phyloP scores from a whole-genome alignment of 768 basidiomycete genomes.

The Tylopilus vinaceipallidus region DNA sequence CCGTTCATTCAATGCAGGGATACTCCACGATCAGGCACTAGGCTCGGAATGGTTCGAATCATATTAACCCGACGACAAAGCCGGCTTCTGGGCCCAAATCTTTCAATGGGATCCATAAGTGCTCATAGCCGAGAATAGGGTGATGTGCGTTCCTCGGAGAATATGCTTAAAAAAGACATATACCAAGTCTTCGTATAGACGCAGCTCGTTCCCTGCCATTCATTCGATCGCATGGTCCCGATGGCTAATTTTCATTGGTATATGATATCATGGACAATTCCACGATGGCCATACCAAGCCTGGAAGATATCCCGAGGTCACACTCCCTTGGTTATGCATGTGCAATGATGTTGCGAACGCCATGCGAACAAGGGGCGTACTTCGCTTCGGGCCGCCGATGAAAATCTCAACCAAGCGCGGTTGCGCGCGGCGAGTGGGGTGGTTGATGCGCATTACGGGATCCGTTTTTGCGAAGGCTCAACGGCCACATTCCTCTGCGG shows the following conservation, averaged over 20 bases:
- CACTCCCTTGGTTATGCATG: background rate
- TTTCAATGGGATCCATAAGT: background rate
- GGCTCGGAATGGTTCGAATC: background rate
- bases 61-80: background rate
- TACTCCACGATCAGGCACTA: background rate
- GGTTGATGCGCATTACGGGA: background rate
- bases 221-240: background rate
- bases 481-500: too few species aligned
- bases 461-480: background rate
- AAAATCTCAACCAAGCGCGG: background rate
- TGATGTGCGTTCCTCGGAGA: background rate
- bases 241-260: background rate
- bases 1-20: background rate
- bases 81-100: background rate
- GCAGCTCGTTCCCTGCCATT: background rate
- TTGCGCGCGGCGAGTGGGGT: background rate
- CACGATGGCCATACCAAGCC: too few species aligned
- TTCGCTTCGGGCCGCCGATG: background rate
- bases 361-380: background rate
- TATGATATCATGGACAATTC: background rate
- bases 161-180: background rate
- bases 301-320: too few species aligned
- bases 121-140: background rate
- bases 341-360: background rate
- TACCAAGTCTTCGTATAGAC: background rate